A percentile compares a stretch with the other conserved stretches of the same genome.
Conservation (phyloP, 2,329 filamentous ascomycete species). For the Aspergillus fumigatiaffinis region DNA sequence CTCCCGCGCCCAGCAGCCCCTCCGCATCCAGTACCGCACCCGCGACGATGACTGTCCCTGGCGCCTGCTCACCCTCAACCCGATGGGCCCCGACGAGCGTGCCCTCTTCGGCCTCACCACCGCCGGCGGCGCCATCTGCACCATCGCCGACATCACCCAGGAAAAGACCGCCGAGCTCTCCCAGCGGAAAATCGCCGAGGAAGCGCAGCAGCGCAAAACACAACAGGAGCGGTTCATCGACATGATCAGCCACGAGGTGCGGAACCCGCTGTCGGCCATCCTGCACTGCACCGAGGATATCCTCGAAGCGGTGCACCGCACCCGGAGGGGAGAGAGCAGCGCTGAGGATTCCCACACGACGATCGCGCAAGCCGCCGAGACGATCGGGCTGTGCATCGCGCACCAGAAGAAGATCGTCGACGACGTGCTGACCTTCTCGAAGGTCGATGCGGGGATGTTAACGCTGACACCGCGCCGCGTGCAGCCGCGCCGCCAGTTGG, state of each 20-base stretch:
- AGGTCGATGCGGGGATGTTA: constrained; percentile 71
- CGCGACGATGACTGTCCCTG: constrained; percentile 11
- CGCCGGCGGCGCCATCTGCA: constrained; percentile 18
- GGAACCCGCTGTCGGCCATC: constrained; percentile 56
- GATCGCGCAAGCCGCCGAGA: constrained; percentile 70
- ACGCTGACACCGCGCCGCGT: constrained; percentile 67
- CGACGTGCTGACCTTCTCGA: constrained; percentile 68
- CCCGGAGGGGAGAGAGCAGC: background rate
- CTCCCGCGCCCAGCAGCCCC: background rate
- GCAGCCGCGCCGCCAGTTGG: constrained; percentile 63
- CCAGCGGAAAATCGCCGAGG: constrained; percentile 71
- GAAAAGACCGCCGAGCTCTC: constrained; percentile 82
- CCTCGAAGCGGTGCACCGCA: constrained; percentile 14
- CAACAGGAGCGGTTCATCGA: constrained; percentile 81
- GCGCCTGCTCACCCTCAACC: constrained; percentile 17
- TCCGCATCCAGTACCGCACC: constrained; percentile 24
- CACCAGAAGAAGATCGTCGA: constrained; percentile 79
- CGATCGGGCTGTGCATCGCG: constrained; percentile 71
- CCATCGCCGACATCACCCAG: constrained; percentile 76
- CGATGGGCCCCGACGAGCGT: constrained; percentile 8
- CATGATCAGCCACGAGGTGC: constrained; percentile 58
- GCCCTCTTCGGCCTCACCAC: constrained; percentile 6
- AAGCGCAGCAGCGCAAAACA: constrained; percentile 75
- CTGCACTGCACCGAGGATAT: constrained; percentile 55
- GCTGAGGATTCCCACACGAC: constrained; percentile 46